Conservation (phyloP, 371 early-diverging fungal species). For the Zancudomyces culisetae region DNA sequence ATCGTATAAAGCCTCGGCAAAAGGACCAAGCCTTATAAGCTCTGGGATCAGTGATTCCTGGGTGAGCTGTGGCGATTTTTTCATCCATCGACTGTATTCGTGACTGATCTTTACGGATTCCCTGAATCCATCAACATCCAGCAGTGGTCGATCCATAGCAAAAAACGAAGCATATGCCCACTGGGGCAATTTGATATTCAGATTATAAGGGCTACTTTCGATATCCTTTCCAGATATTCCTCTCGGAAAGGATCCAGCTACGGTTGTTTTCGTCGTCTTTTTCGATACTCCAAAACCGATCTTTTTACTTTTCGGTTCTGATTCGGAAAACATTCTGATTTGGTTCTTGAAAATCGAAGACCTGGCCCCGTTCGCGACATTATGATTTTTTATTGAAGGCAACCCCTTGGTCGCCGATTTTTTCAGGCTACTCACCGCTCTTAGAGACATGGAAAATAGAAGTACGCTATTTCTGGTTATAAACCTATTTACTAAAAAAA, state of each 20-base stretch:
- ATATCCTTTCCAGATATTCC: neutral
- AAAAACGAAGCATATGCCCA: neutral
- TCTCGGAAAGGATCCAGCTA: neutral
- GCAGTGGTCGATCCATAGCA: neutral
- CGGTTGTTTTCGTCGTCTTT: neutral
- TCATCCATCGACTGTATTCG: too few species aligned
- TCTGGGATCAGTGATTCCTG: conserved; percentile 15
- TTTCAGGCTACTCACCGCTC: too few species aligned
- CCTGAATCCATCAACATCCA: neutral
- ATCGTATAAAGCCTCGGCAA: conserved; percentile 11
- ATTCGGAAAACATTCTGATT: neutral
- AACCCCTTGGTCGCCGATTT: neutral
- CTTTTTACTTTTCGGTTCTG: neutral
- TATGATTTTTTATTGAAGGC: neutral
- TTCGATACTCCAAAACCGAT: neutral
- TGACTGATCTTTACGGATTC: neutral
- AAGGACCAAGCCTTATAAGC: conserved; percentile 16
- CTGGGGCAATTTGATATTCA: neutral
- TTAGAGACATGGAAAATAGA: neutral
- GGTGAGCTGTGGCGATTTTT: neutral
- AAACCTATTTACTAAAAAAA: neutral
- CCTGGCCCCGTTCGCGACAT: neutral
- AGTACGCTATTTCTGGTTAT: too few species aligned
- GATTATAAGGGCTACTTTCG: neutral
- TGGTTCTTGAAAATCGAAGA: neutral